Base-by-base conservation (phyloP, 2,329 filamentous ascomycete species). In the Aspergillus glaucus region DNA sequence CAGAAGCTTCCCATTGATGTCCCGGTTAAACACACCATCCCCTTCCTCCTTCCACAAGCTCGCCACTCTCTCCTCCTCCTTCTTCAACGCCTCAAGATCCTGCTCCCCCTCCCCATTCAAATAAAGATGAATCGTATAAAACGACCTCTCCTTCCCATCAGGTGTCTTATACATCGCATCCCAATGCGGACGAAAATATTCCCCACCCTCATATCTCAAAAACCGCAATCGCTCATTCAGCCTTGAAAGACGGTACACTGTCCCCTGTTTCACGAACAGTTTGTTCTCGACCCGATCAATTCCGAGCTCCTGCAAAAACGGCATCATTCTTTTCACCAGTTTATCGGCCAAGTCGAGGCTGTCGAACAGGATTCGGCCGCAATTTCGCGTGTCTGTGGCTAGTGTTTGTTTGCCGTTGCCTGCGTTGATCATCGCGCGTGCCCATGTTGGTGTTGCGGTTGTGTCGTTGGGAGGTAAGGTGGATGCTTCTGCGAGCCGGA, bases 331-430 rank as follows among this genome's bases (percentile, higher is more conserved):
- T 37, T 69, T 72, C 77, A 85, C 85, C 0, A 93, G 58, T 19
- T 80, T 78, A 21, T 79, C 75, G 0, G 81, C 83, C 1, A 92
- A 55, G 1, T 79, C 78, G 44, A 76, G 72, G 12, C 78, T 69
- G 60, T 93, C 86, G 79, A 83, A 87, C 56, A 93, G 85, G 54
- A 92, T 87, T 3, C 88, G 78, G n/a, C 85, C 85, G 58, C 85
- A 85, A 52, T 87, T 84, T 14, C 88, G 77, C 44, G 80, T 80
- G 7, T 81, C 76, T 1, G 77, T 72, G 3, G 75, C 68, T 39
- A 82, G 64, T 2, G 74, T 66, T 66, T 92, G 83, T 49, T 64
- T 71, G 3, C 86, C 85, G 4, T 66, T 65, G 4, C 86, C 86
- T 21, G 81, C 65, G 61, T 86, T 86, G 49, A 91, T 75, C 65